Evolutionary conservation across 2,329 filamentous ascomycete genomes (phyloP).

Genomic region (Monilinia vaccinii-corymbosi): DNA sequence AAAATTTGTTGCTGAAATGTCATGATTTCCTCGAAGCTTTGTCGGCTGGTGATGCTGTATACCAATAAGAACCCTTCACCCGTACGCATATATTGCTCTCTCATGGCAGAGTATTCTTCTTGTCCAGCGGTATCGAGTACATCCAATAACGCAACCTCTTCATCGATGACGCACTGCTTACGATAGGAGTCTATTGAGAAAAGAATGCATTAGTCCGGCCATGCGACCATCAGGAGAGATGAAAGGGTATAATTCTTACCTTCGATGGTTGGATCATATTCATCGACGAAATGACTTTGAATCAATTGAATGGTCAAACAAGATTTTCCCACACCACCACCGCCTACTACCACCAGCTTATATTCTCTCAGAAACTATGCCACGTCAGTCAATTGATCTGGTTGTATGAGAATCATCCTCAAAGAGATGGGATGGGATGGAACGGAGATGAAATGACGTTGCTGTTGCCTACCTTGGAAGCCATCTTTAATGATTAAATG

Average conservation of each 20-base stretch:
- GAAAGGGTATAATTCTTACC: slow-evolving; percentile 44
- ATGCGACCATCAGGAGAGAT: neutral
- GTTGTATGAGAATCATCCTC: neutral
- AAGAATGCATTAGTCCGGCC: neutral
- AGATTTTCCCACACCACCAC: slow-evolving; percentile 97
- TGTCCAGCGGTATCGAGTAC: slow-evolving; percentile 97
- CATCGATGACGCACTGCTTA: slow-evolving; percentile 98
- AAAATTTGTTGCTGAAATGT: slow-evolving; percentile 99
- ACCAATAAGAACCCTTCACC: slow-evolving; percentile 96
- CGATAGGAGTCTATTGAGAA: slow-evolving; percentile 78
- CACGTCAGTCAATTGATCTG: slow-evolving; percentile 18
- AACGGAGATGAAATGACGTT: no score
- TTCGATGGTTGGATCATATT: slow-evolving; percentile 99
- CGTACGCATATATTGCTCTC: slow-evolving; percentile 99
- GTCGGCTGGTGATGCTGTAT: slow-evolving; percentile 95
- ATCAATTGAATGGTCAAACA: slow-evolving; percentile 92
- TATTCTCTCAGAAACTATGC: slow-evolving; percentile 77
- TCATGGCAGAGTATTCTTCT: slow-evolving; percentile 98
- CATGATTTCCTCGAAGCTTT: slow-evolving; percentile 97
- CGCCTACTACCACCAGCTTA: slow-evolving; percentile 93
- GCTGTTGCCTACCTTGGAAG: slow-evolving; percentile 30
- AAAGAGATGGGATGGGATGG: no score
- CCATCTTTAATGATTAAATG: slow-evolving; percentile 26
- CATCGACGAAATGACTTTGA: slow-evolving; percentile 95
- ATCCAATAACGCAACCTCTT: slow-evolving; percentile 94